Conservation (phyloP, 2,329 filamentous ascomycete genomes). For the Xylaria digitata region DNA sequence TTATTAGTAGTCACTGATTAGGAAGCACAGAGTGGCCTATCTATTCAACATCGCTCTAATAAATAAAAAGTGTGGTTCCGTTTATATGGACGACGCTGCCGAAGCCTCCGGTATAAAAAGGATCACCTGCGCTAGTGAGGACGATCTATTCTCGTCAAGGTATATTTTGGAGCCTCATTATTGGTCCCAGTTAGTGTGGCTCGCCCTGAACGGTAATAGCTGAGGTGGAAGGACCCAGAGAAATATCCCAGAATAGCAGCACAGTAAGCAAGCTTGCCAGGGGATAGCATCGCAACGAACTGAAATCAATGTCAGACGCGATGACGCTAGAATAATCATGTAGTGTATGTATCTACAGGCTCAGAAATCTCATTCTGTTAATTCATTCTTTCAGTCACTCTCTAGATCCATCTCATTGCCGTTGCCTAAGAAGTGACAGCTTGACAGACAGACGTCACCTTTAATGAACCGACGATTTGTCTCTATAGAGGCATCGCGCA, state of each 20-base stretch:
- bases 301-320: conserved; percentile 30
- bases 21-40: no score
- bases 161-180: conserved; percentile 20
- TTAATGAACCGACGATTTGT: conserved; percentile 40
- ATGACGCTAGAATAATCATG: conserved; percentile 2
- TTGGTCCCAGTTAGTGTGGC: conserved; percentile 15
- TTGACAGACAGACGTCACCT: background rate
- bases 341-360: background rate
- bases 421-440: background rate
- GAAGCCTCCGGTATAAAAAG: conserved; percentile 16
- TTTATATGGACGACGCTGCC: conserved; percentile 17
- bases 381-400: conserved; percentile 14
- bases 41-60: no score
- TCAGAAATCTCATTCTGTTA: conserved; percentile 5
- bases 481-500: conserved; percentile 37
- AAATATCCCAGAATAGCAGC: conserved; percentile 33
- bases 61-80: no score
- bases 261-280: conserved; percentile 35
- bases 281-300: conserved; percentile 17
- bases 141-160: conserved; percentile 17
- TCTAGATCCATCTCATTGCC: conserved; percentile 11
- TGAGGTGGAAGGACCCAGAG: conserved; percentile 22
- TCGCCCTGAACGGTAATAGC: conserved; percentile 28
- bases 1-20: no score
- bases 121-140: conserved; percentile 12